A percentile compares a stretch with the other conserved stretches of the same genome.
Conservation (phyloP, 352 stramenopile species). For the Phytophthora melonis region DNA sequence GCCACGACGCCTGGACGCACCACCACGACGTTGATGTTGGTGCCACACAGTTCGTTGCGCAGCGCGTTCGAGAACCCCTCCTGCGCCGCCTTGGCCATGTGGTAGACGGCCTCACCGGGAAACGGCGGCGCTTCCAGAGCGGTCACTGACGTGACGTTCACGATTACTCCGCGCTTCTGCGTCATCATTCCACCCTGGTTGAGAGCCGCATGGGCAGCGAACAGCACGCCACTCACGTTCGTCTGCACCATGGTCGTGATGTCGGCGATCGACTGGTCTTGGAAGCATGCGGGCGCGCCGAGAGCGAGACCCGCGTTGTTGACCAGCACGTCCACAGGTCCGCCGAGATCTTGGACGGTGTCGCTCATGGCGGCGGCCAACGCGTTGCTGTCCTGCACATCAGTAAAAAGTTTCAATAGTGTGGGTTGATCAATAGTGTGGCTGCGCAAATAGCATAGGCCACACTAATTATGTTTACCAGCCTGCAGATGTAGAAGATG, state of each 20-base stretch:
- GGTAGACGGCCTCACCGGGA: constrained; percentile 39
- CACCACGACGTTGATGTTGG: constrained; percentile 44
- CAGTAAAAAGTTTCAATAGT: too few relatives aligned
- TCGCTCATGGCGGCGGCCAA: constrained; percentile 18
- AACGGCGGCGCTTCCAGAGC: constrained; percentile 38
- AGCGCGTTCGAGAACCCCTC: constrained; percentile 42
- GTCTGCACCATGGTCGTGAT: constrained; percentile 42
- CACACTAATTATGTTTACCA: too few relatives aligned
- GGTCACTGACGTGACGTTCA: constrained; percentile 44
- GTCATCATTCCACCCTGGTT: constrained; percentile 36
- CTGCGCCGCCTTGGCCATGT: constrained; percentile 37
- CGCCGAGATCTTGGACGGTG: constrained; percentile 25
- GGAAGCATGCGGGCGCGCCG: constrained; percentile 31
- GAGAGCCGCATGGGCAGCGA: constrained; percentile 31
- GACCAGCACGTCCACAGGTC: constrained; percentile 34
- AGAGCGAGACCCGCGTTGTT: constrained; percentile 42
- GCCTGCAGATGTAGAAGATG: too few relatives aligned
- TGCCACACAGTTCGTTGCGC: constrained; percentile 37
- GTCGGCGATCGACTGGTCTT: constrained; percentile 36
- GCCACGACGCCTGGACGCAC: constrained; percentile 41
- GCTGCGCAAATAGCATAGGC: too few relatives aligned
- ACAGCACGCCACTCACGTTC: constrained; percentile 36
- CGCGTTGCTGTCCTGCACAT: constrained; percentile 25
- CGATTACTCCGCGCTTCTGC: constrained; percentile 32
- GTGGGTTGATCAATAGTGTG: too few relatives aligned